Base-by-base conservation (phyloP, 164 flowering plant genomes). In the Saururus chinensis region DNA sequence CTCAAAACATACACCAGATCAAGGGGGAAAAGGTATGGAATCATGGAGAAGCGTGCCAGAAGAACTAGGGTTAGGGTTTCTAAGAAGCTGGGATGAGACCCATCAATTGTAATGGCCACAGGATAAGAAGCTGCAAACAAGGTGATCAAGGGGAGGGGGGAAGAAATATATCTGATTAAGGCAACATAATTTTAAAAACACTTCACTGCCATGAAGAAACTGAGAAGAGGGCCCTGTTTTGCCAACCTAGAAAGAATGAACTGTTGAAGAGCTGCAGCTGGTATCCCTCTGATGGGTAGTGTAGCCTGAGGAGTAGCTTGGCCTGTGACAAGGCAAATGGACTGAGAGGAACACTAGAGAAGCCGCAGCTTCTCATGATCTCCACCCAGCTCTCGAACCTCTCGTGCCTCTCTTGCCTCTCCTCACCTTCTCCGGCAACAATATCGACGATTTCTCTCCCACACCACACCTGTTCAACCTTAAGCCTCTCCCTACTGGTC, bases 231-330 rank as follows among this genome's bases (percentile, higher is more conserved):
- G 85, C 61, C 20, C 75, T 86, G 74, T 81, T 85, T 61, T 84
- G 88, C 98, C 98, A 92, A 67, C 93, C 92, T 7, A 92, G 77
- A 64, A 86, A 85, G 63, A 80, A 79, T 59, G 85, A 73, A 30
- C 71, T 67, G 55, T 80, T 73, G 60, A 68, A 71, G 55, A 75
- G 68, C 60, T 77, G 89, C 40, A 92, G 86, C 61, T 80, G 84
- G 64, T 87, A 92, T 14, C 98, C 98, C 62, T 89, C 96, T 4
- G 93, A 92, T 40, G 96, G 96, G 63, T 92, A 92, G 65, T 92
- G 96, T 53, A 88, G 89, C 59, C 92, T 79, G 9, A 92, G 75
- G 1, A 92, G 86, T 0, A 89, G 78, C 79, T 86, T 92, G 19
- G 98, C 98, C 64, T 92, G 98, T 0, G 96, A 85, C 53, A 89